A percentile compares a stretch with the other conserved stretches of the same genome.
Conservation (phyloP, 2,329 filamentous ascomycete species). For the Juglanconis sp. region DNA sequence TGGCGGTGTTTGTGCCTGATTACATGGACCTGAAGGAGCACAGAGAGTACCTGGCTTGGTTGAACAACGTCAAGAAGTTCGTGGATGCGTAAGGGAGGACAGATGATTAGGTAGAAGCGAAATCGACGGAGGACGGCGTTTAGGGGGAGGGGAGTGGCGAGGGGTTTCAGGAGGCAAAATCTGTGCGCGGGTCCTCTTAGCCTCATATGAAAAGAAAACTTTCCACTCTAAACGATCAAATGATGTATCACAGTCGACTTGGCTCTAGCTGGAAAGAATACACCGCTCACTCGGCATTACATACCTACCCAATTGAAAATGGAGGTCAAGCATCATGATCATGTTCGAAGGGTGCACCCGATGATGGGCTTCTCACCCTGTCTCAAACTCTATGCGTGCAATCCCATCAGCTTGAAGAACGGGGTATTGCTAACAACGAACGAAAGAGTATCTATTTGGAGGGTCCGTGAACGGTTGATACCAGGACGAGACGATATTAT, state of each 20-base stretch:
- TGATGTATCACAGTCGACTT: constrained; percentile 4
- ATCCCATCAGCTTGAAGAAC: no score
- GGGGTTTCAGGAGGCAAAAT: neutral
- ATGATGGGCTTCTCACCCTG: neutral
- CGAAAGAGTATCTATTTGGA: no score
- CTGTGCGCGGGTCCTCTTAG: neutral
- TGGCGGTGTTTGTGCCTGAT: constrained; percentile 89
- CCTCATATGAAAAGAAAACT: neutral
- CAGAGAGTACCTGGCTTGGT: constrained; percentile 90
- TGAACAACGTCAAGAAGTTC: constrained; percentile 83
- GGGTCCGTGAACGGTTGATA: no score
- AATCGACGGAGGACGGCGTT: neutral
- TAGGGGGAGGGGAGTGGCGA: neutral
- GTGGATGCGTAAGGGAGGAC: constrained; percentile 59
- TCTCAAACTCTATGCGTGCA: no score
- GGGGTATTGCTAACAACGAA: no score
- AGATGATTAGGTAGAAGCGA: neutral
- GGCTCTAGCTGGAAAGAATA: neutral
- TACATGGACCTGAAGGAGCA: constrained; percentile 99
- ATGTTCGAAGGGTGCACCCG: neutral
- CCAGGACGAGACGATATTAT: no score
- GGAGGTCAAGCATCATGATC: neutral
- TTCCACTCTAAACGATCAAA: constrained; percentile 15
- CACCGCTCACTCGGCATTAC: neutral
- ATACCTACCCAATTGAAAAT: neutral